These are phyloP conservation scores for Monosporozyma aquatica DNA, from an alignment of 805 yeast species.

Conservation along the genomic window DNA sequence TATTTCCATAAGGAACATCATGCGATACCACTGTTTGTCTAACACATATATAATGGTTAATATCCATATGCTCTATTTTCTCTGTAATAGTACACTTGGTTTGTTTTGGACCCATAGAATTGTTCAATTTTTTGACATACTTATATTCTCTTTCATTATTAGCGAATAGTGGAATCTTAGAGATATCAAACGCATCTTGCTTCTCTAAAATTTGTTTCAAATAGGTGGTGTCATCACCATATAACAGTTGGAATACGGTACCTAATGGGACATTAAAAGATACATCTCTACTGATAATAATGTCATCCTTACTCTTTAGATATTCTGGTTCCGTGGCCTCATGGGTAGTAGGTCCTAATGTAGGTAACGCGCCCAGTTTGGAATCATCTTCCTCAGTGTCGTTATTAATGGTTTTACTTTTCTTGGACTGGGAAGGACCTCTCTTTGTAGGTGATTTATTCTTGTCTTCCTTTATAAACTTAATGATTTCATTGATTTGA, in stretches of 20 bases:
- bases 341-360: slow-evolving; percentile 35
- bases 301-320: slow-evolving; percentile 41
- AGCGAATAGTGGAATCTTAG: slow-evolving; percentile 39
- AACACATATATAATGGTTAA: slow-evolving; percentile 35
- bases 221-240: slow-evolving; percentile 51
- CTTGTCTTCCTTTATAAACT: slow-evolving; percentile 16
- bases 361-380: slow-evolving; percentile 20
- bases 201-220: slow-evolving; percentile 39
- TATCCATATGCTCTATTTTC: slow-evolving; percentile 41
- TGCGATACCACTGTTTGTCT: slow-evolving; percentile 54
- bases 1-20: slow-evolving; percentile 67
- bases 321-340: slow-evolving; percentile 39
- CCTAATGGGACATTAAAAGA: slow-evolving; percentile 58
- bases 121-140: slow-evolving; percentile 51
- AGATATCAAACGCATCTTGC: slow-evolving; percentile 55
- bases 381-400: slow-evolving; percentile 14
- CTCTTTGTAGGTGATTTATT: background rate
- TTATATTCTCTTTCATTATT: slow-evolving; percentile 40
- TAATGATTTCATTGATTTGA: slow-evolving; percentile 40
- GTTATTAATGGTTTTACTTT: slow-evolving; percentile 3
- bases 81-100: slow-evolving; percentile 56
- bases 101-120: slow-evolving; percentile 65
- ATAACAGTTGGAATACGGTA: slow-evolving; percentile 47
- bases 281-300: slow-evolving; percentile 42
- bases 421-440: slow-evolving; percentile 6